Base-by-base conservation (phyloP, 169 alveolate genomes). In the Babesia bovis region DNA sequence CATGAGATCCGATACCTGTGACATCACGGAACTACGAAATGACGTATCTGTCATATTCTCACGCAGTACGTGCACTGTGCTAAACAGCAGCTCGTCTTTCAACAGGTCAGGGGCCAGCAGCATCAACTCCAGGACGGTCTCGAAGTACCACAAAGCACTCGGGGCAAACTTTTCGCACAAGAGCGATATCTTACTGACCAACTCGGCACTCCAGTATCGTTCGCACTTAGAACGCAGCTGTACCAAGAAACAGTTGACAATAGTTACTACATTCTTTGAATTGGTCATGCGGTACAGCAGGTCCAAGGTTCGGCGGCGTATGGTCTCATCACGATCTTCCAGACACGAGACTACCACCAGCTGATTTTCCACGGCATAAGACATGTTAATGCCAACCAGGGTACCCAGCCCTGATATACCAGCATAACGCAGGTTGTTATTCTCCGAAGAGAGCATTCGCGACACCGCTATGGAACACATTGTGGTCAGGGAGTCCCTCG, bases 251-350 rank as follows among this genome's bases (percentile, higher is more conserved):
- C 94, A 93, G 32, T 91, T 95, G 36, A 94, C 96, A 36, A 96
- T 96, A 9, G 94, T 96, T 74, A 91, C 93, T 23, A 93, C 97
- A 78, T 96, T 96, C 44, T 90, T 77, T 38, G 94, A 85, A 63
- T 94, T 96, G 13, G 99, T 96, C 98, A 96, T 96, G 71, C 90
- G 94, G 77, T 84, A 96, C 42, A 96, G 87, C 35, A 96, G 81
- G 72, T 94, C 97, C 42, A 96, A 84, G 23, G 98, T 96, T 72
- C 94, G 92, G 60, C 91, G 90, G 77, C 94, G 93, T 21, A 96
- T 82, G 25, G 98, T 94, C 63, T 94, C 98, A 72, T 96, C 98
- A 23, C 94, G 85, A 72, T 93, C 96, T 89, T 96, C 98, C n/a
- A 95, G 78, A 53, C 98, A 94, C 45, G 94, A 96, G 4, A 94